phyloP scores from a whole-genome alignment of 768 basidiomycete species.

The Termitomyces sp. region DNA sequence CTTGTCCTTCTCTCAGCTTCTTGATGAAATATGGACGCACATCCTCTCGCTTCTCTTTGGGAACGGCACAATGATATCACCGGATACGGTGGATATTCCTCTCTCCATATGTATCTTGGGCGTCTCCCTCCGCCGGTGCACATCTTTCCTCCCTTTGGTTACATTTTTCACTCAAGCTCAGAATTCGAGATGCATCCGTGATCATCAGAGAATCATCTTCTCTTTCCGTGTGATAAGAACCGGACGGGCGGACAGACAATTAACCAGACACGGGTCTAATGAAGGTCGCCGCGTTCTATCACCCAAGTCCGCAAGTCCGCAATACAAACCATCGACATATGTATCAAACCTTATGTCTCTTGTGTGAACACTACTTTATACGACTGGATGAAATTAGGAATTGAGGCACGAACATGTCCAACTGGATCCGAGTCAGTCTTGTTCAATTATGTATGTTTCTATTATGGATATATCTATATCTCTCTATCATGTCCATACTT shows the following conservation, averaged over 20 bases:
- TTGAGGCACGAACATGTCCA: neutral
- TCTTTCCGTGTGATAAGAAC: neutral
- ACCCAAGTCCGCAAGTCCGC: neutral
- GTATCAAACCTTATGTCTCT: neutral
- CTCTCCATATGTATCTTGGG: neutral
- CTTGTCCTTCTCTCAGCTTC: neutral
- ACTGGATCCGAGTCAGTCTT: neutral
- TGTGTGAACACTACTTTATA: neutral
- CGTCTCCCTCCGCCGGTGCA: neutral
- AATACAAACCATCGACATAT: neutral
- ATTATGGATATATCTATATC: neutral
- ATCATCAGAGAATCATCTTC: neutral
- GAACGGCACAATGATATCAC: neutral
- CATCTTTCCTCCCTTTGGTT: neutral
- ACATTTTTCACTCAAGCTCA: neutral
- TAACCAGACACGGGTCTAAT: neutral
- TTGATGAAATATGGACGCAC: neutral
- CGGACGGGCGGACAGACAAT: neutral
- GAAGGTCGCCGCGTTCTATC: neutral
- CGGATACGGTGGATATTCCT: no score
- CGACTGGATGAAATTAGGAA: no score
- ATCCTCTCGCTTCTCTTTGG: neutral
- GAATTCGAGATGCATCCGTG: neutral
- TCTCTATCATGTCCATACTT: neutral
- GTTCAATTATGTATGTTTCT: neutral